Conservation (phyloP, 805 yeast genomes). For the Candida suzukii region DNA sequence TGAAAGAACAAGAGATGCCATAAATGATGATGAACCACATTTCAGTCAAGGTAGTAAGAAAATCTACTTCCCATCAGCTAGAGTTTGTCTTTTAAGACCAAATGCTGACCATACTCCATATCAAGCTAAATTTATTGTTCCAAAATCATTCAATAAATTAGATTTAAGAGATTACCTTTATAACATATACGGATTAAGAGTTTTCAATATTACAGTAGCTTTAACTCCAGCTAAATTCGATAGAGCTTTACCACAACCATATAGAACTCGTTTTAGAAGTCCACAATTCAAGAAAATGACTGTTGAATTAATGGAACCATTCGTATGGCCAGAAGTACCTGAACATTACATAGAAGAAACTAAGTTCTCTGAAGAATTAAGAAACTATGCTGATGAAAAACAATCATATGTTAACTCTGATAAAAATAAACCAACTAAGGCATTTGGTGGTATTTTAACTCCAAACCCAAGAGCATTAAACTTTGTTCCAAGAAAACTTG, state of each 20-base stretch:
- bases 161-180: conserved; percentile 91
- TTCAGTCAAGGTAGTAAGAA: conserved; percentile 74
- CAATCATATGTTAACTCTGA: conserved; percentile 57
- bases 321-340: conserved; percentile 81
- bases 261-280: conserved; percentile 62
- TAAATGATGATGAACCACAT: conserved; percentile 64
- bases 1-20: conserved; percentile 33
- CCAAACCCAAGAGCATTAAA: conserved; percentile 54
- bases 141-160: conserved; percentile 86
- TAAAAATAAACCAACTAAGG: conserved; percentile 53
- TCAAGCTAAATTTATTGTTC: conserved; percentile 94
- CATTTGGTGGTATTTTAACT: conserved; percentile 65
- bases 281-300: conserved; percentile 94
- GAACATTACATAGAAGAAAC: conserved; percentile 26
- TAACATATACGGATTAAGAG: conserved; percentile 85
- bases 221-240: conserved; percentile 65
- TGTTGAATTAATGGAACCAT: conserved; percentile 91
- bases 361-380: conserved; percentile 35
- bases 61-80: conserved; percentile 79
- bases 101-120: conserved; percentile 96
- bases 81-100: conserved; percentile 75
- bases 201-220: conserved; percentile 82
- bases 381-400: conserved; percentile 44
- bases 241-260: conserved; percentile 45
- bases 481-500: conserved; percentile 47